phyloP scores from a whole-genome alignment of 139 green algal species.

The Asterochloris erici region DNA sequence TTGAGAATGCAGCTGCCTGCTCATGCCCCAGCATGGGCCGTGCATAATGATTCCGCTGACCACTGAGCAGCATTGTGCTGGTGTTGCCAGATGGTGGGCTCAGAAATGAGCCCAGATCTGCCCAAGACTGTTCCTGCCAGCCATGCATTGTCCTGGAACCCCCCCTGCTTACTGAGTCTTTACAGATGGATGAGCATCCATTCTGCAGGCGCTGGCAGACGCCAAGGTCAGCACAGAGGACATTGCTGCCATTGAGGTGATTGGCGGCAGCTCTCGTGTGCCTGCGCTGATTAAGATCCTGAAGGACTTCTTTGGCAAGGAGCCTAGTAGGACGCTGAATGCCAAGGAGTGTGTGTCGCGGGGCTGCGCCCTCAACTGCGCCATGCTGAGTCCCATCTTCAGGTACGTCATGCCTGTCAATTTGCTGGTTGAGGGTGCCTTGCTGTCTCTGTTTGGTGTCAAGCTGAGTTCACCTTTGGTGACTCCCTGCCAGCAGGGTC shows the following conservation, averaged over 20 bases:
- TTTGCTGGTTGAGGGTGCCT: not conserved
- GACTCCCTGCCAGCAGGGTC: too few relatives aligned
- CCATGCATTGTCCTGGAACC: not conserved
- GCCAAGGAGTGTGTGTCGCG: slow-evolving; percentile 90
- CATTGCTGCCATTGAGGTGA: slow-evolving; percentile 86
- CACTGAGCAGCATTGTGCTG: too few relatives aligned
- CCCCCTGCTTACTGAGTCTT: too few relatives aligned
- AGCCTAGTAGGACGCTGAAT: slow-evolving; percentile 88
- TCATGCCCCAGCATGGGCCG: too few relatives aligned
- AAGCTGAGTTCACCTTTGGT: too few relatives aligned
- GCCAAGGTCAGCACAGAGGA: slow-evolving; percentile 64
- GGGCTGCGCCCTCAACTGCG: slow-evolving; percentile 94
- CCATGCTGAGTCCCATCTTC: slow-evolving; percentile 97
- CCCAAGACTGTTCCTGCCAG: not conserved
- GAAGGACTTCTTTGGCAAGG: slow-evolving; percentile 56
- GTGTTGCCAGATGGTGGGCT: too few relatives aligned
- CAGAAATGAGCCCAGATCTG: not conserved
- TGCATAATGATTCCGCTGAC: too few relatives aligned
- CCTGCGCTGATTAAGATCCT: slow-evolving; percentile 66
- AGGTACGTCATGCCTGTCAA: slow-evolving; percentile 26
- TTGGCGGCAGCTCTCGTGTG: slow-evolving; percentile 83
- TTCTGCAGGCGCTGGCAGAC: slow-evolving; percentile 50
- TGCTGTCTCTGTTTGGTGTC: not conserved
- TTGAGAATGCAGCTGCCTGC: too few relatives aligned
- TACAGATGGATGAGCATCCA: not conserved